Conservation (phyloP, 192 early-diverging fungal species). For the Ramicandelaber brevisporus region DNA sequence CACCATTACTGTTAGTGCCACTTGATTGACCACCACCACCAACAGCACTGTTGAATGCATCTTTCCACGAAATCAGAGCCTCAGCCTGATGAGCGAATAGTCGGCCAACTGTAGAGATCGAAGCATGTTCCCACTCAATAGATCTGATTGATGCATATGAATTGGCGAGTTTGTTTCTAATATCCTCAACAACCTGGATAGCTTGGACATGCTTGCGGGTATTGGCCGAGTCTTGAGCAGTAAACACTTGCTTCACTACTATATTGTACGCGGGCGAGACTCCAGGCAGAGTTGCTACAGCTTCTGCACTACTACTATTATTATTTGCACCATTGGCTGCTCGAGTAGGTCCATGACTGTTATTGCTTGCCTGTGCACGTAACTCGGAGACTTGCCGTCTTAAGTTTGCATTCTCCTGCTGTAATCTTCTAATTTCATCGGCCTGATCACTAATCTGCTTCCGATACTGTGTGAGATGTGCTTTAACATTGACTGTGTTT, state of each 20-base stretch:
- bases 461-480: constrained; percentile 31
- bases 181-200: constrained; percentile 16
- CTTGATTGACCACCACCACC: not conserved
- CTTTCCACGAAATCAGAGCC: constrained; percentile 9
- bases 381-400: constrained; percentile 1
- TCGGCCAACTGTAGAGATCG: constrained; percentile 7
- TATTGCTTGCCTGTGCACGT: not conserved
- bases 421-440: constrained; percentile 25
- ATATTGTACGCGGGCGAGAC: no score
- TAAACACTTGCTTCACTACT: no score
- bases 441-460: constrained; percentile 29
- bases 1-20: not conserved
- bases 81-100: constrained; percentile 12
- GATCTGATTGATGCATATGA: constrained; percentile 16
- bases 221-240: constrained; percentile 10
- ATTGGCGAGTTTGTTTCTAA: constrained; percentile 11
- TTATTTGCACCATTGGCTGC: not conserved
- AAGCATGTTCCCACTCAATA: constrained; percentile 18
- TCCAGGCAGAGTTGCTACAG: no score
- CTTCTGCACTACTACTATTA: constrained; percentile 3
- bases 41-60: not conserved
- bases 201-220: constrained; percentile 15
- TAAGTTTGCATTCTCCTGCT: constrained; percentile 11
- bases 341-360: no score
- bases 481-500: constrained; percentile 26